phyloP scores from a whole-genome alignment of 371 early-diverging fungal species.

The Syncephalastrum monosporum region DNA sequence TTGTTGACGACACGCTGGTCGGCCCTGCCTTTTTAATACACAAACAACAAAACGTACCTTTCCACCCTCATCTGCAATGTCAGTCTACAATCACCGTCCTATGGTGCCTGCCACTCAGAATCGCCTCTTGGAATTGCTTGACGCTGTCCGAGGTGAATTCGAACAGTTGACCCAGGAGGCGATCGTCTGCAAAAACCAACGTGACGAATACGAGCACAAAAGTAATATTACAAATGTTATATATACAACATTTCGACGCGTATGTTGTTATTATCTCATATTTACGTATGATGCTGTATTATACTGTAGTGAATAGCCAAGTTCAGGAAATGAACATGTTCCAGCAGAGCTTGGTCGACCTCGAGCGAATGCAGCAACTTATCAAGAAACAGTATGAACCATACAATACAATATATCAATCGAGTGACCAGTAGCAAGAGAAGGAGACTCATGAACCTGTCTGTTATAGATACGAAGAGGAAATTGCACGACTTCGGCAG shows the following conservation, averaged over 20 bases:
- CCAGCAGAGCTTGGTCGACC: constrained; percentile 76
- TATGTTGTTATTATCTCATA: background rate
- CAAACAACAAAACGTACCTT: no score
- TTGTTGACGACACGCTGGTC: no score
- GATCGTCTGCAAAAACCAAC: constrained; percentile 66
- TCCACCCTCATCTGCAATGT: constrained; percentile 21
- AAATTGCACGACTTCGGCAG: constrained; percentile 42
- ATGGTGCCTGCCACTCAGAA: constrained; percentile 68
- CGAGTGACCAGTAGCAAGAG: background rate
- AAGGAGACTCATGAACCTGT: background rate
- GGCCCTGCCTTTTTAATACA: no score
- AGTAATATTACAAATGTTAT: constrained; percentile 43
- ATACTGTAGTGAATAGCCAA: constrained; percentile 61
- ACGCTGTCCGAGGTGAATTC: constrained; percentile 80
- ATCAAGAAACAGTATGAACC: constrained; percentile 67
- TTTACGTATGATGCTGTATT: background rate
- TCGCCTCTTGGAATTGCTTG: constrained; percentile 80
- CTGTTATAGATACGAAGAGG: constrained; percentile 46
- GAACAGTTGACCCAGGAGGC: constrained; percentile 80
- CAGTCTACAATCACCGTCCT: constrained; percentile 78
- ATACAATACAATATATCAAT: background rate
- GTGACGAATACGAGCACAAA: constrained; percentile 89
- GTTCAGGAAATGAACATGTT: constrained; percentile 76
- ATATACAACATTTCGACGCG: constrained; percentile 2
- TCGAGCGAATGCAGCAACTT: constrained; percentile 76